Conservation (phyloP, 2,329 filamentous ascomycete genomes). For the Triangularia setosa region DNA sequence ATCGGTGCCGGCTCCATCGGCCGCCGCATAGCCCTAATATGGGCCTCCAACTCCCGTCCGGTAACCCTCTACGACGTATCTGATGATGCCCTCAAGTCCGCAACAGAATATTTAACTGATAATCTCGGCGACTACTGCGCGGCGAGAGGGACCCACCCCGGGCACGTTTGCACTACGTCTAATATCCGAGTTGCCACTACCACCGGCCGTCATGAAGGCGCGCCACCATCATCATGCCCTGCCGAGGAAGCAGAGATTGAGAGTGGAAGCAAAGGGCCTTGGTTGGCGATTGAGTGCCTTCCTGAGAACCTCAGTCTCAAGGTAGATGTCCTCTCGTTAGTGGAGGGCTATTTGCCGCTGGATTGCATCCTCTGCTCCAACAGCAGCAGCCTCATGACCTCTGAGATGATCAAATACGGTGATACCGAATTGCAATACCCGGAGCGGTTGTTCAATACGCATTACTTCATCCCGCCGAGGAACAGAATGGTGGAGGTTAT, state of each 20-base stretch:
- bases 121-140: slow-evolving; percentile 32
- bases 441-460: slow-evolving; percentile 32
- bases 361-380: slow-evolving; percentile 33
- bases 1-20: slow-evolving; percentile 40
- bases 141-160: slow-evolving; percentile 27
- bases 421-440: slow-evolving; percentile 21
- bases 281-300: slow-evolving; percentile 33
- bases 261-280: slow-evolving; percentile 22
- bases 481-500: slow-evolving; percentile 34
- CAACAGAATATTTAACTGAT: slow-evolving; percentile 33
- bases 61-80: slow-evolving; percentile 31
- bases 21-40: slow-evolving; percentile 35
- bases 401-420: slow-evolving; percentile 24
- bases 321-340: slow-evolving; percentile 26
- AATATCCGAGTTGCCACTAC: slow-evolving; percentile 24
- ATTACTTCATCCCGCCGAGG: slow-evolving; percentile 34
- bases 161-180: slow-evolving; percentile 26
- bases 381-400: slow-evolving; percentile 30
- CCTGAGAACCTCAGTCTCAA: slow-evolving; percentile 33
- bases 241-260: slow-evolving; percentile 12
- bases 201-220: slow-evolving; percentile 7
- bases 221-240: slow-evolving; percentile 6
- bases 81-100: slow-evolving; percentile 22
- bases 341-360: slow-evolving; percentile 27
- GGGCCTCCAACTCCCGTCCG: slow-evolving; percentile 29